Evolutionary conservation across 495 filamentous ascomycete species (phyloP).

Genomic region (Halenospora varia): DNA sequence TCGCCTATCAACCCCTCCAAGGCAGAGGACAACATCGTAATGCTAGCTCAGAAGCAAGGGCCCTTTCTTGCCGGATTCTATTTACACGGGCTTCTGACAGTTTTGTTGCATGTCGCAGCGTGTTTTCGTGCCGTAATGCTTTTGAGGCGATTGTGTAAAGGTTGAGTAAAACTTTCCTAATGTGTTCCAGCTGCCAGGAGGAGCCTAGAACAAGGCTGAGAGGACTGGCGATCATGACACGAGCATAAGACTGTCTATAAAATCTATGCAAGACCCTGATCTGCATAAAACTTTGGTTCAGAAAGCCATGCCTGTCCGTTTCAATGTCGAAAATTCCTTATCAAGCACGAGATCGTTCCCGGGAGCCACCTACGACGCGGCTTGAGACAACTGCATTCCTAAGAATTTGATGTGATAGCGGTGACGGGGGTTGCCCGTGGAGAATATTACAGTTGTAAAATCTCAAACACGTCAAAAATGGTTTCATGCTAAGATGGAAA

Average conservation of each 20-base stretch:
- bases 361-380: too few species aligned
- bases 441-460: too few species aligned
- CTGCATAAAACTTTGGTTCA: too few species aligned
- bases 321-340: too few species aligned
- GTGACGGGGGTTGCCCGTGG: too few species aligned
- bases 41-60: not conserved
- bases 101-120: constrained; percentile 4
- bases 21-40: not conserved
- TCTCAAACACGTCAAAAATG: too few species aligned
- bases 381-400: too few species aligned
- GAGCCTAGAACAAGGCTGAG: not conserved
- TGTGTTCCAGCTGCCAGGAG: not conserved
- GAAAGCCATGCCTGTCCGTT: too few species aligned
- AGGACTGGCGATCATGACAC: not conserved
- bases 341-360: too few species aligned
- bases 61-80: not conserved
- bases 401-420: too few species aligned
- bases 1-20: not conserved
- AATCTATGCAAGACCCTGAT: not conserved
- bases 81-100: not conserved
- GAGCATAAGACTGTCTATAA: not conserved
- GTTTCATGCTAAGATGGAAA: too few species aligned
- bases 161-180: not conserved
- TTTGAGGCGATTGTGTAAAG: not conserved
- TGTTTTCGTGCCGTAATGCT: constrained; percentile 4